Evolutionary conservation across 2,329 filamentous ascomycete species (phyloP), one percentile per base, ranked within the genome.

Genomic region (Cladobotryum protrusum): DNA sequence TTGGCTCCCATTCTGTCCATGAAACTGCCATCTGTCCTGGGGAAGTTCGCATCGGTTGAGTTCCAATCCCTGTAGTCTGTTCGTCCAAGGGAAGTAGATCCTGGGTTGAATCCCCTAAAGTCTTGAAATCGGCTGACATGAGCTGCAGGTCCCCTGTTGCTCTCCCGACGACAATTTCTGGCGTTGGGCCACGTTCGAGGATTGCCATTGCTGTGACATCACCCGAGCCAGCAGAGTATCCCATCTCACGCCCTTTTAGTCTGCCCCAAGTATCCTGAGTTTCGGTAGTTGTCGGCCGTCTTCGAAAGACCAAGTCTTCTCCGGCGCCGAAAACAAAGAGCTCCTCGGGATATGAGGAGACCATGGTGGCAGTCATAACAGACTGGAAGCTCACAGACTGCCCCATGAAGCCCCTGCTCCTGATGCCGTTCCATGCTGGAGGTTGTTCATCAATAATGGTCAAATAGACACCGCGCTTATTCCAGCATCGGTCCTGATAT

Each of bases 401-500:
- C 5, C 54, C 56, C 1, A 56, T 57, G 2, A 54, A 57, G 0
- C 52, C 42, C 32, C 56, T 57, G 35, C 49, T 46, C 36, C 56
- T 55, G 13, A 46, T 52, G 15, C 42, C 47, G 1, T 51, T 49
- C 17, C 56, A 56, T 12, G 54, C 53, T 35, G 47, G 52, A 41
- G 52, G 46, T 52, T 54, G 50, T 49, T 59, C 58, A 41, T 52
- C 46, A 15, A 66, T 58, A 24, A 61, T 53, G 40, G 55, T 61
- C 13, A 68, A 60, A 44, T 66, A 65, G 49, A 79, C 69, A 14
- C 67, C 65, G 17, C 75, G 70, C 46, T 68, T 70, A 44, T 79
- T 77, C 78, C 77, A 81, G 56, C 73, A 76, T 5, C 76, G 69
- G 24, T 74, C 71, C 48, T 79, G 71, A 54, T 72, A 74, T 1